These are phyloP conservation scores for Aspergillus aculeatus DNA, from an alignment of 2,329 filamentous ascomycete species.

Conservation along the genomic window DNA sequence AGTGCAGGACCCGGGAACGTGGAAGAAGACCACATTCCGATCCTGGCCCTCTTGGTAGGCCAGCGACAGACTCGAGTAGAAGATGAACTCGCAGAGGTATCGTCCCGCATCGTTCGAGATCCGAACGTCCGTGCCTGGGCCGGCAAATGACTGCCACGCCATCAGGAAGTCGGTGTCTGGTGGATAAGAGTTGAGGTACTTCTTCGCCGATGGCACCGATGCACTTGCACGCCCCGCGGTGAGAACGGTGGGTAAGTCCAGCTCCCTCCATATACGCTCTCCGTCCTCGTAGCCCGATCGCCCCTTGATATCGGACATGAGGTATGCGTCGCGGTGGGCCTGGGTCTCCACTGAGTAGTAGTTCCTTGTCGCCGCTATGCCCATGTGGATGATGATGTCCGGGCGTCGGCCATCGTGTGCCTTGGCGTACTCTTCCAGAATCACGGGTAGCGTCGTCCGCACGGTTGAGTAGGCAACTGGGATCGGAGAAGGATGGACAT, in stretches of 20 bases:
- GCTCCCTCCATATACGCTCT: slow-evolving; percentile 54
- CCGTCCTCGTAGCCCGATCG: slow-evolving; percentile 42
- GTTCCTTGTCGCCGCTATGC: slow-evolving; percentile 66
- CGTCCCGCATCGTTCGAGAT: slow-evolving; percentile 69
- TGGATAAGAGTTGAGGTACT: slow-evolving; percentile 25
- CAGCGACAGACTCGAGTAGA: slow-evolving; percentile 64
- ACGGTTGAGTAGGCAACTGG: slow-evolving; percentile 70
- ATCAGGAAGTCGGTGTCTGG: slow-evolving; percentile 36
- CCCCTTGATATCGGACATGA: slow-evolving; percentile 67
- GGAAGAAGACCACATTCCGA: slow-evolving; percentile 64
- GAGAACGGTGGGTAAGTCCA: slow-evolving; percentile 53
- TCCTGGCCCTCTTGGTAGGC: slow-evolving; percentile 31
- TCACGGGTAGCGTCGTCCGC: slow-evolving; percentile 59
- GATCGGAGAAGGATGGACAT: slow-evolving; percentile 63
- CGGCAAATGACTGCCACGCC: slow-evolving; percentile 34
- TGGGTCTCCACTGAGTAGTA: slow-evolving; percentile 71
- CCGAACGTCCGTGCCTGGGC: slow-evolving; percentile 43
- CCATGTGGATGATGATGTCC: slow-evolving; percentile 74
- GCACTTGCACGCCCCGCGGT: slow-evolving; percentile 43
- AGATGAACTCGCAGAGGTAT: slow-evolving; percentile 78
- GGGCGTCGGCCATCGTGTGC: slow-evolving; percentile 46
- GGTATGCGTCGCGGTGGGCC: slow-evolving; percentile 71
- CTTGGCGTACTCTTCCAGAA: slow-evolving; percentile 54
- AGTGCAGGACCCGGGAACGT: slow-evolving; percentile 64
- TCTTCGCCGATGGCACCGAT: slow-evolving; percentile 9